Conservation (phyloP, 2,329 filamentous ascomycete genomes). For the Penicillium hordei region DNA sequence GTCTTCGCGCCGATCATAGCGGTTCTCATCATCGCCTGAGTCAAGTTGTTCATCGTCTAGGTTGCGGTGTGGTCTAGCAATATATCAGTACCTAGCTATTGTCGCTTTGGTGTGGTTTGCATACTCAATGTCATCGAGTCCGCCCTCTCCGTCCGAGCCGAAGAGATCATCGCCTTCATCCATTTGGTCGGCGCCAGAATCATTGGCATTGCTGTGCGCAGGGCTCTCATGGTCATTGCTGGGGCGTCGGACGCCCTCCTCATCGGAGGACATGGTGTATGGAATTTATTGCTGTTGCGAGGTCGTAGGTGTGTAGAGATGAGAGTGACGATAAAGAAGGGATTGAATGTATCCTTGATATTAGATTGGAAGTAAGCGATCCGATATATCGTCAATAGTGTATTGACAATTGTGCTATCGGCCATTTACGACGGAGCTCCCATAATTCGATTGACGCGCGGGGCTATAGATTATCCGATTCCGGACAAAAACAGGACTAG, state of each 20-base stretch:
- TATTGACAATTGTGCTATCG: slow-evolving; percentile 1
- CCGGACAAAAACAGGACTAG: slow-evolving; percentile 15
- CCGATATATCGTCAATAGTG: not conserved
- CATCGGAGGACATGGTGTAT: slow-evolving; percentile 40
- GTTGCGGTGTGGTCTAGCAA: slow-evolving; percentile 41
- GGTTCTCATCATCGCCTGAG: slow-evolving; percentile 61
- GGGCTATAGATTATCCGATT: not conserved
- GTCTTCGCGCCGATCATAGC: slow-evolving; percentile 53
- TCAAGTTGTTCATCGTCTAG: slow-evolving; percentile 64
- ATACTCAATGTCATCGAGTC: slow-evolving; percentile 37
- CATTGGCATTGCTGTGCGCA: slow-evolving; percentile 29
- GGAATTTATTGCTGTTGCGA: not conserved
- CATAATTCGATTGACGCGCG: slow-evolving; percentile 4
- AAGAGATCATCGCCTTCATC: slow-evolving; percentile 47
- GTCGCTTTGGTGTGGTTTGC: not conserved
- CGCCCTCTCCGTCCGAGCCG: slow-evolving; percentile 47
- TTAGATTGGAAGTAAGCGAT: not conserved
- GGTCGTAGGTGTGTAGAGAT: not conserved
- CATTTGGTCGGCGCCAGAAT: slow-evolving; percentile 26
- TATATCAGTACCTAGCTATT: not conserved
- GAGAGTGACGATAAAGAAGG: not conserved
- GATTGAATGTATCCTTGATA: not conserved
- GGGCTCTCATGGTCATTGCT: slow-evolving; percentile 30
- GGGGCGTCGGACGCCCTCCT: slow-evolving; percentile 39
- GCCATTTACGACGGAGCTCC: slow-evolving; percentile 1